phyloP scores from a whole-genome alignment of 192 early-diverging fungal species.

The Backusella australiensis region DNA sequence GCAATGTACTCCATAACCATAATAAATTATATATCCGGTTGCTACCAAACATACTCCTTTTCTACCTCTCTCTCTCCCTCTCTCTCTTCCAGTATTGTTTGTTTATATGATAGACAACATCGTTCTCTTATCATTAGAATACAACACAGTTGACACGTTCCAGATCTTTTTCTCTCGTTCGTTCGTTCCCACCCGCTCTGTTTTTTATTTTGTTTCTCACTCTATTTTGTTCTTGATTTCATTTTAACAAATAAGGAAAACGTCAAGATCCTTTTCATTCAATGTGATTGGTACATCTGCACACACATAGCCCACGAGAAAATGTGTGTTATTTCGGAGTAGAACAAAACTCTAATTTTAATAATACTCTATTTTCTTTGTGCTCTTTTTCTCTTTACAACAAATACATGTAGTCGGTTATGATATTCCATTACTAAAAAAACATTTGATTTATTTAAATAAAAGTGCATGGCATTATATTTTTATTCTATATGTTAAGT shows the following conservation, averaged over 20 bases:
- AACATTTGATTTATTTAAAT: neutral
- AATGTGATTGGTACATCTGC: neutral
- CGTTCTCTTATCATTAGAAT: neutral
- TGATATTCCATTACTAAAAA: neutral
- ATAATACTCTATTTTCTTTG: neutral
- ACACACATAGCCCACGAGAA: neutral
- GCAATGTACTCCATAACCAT: neutral
- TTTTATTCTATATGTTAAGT: neutral
- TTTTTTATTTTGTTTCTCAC: neutral
- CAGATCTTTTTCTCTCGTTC: neutral
- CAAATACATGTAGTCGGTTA: neutral
- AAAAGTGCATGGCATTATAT: too few species aligned
- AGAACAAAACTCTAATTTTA: neutral
- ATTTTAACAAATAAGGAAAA: constrained; percentile 10
- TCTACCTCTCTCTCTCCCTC: too few species aligned
- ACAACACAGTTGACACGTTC: neutral
- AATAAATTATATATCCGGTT: constrained; percentile 4
- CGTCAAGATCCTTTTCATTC: neutral
- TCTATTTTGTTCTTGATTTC: neutral
- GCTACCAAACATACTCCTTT: neutral
- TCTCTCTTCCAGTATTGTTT: neutral
- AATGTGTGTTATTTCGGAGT: neutral
- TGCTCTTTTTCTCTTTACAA: neutral
- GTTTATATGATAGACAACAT: neutral
- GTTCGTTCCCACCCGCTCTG: neutral